A percentile compares a stretch with the other conserved stretches of the same genome.
phyloP scores from a whole-genome alignment of 805 yeast species.

The Pichia cabralensis region DNA sequence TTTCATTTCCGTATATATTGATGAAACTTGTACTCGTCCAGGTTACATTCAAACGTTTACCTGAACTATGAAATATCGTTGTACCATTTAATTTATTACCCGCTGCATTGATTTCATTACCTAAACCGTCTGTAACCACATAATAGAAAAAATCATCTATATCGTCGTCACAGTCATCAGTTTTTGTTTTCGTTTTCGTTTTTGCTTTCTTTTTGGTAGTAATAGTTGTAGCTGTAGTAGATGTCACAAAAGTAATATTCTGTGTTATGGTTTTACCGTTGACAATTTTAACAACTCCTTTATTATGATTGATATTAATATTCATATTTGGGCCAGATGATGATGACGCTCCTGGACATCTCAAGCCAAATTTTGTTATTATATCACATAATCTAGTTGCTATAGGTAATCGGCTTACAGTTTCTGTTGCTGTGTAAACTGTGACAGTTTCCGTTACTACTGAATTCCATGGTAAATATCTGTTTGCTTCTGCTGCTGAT shows the following conservation, averaged over 20 bases:
- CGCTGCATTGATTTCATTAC: no score
- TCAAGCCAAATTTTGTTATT: slow-evolving; percentile 1
- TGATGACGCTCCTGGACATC: neutral
- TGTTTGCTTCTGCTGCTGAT: no score
- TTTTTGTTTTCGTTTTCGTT: neutral
- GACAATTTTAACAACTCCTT: neutral
- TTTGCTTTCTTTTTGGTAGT: neutral
- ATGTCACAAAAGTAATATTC: slow-evolving; percentile 6
- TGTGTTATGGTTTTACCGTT: slow-evolving; percentile 2
- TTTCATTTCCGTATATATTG: no score
- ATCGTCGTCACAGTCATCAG: neutral
- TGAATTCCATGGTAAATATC: no score
- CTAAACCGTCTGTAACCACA: neutral
- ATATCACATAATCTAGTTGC: neutral
- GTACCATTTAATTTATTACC: no score
- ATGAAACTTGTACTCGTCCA: no score
- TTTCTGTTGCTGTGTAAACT: no score
- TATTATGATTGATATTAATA: neutral
- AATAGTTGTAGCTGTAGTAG: slow-evolving; percentile 5
- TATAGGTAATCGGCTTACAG: no score
- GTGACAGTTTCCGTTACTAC: neutral
- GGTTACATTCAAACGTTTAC: no score
- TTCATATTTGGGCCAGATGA: neutral
- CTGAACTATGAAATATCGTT: no score
- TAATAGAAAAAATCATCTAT: neutral